A percentile compares a stretch with the other conserved stretches of the same genome.
phyloP scores from a whole-genome alignment of 305 asterid species.

The Withania somnifera region DNA sequence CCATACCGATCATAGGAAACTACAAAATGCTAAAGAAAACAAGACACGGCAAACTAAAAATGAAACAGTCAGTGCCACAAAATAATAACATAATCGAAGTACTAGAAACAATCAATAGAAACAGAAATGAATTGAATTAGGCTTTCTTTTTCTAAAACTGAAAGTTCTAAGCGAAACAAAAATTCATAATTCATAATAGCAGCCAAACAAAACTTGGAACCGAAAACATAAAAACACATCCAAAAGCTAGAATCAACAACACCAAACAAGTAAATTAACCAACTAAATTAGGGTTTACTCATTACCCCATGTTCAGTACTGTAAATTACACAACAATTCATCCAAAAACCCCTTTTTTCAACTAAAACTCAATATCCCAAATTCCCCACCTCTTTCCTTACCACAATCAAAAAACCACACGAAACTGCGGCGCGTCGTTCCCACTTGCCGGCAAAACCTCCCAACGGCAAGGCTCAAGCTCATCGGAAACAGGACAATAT shows the following conservation, averaged over 20 bases:
- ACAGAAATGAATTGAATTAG: too few relatives aligned
- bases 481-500: constrained; percentile 84
- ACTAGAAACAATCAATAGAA: too few relatives aligned
- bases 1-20: too few relatives aligned
- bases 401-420: constrained; percentile 58
- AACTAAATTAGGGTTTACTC: not conserved
- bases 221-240: not conserved
- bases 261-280: not conserved
- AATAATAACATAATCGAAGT: too few relatives aligned
- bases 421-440: constrained; percentile 83
- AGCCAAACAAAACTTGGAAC: not conserved
- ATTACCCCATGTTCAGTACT: not conserved
- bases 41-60: too few relatives aligned
- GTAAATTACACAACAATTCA: constrained; percentile 4
- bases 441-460: constrained; percentile 75
- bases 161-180: not conserved
- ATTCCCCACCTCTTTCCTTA: not conserved
- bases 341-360: not conserved
- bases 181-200: not conserved
- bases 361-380: not conserved
- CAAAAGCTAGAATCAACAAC: not conserved
- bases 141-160: too few relatives aligned
- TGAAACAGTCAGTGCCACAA: too few relatives aligned
- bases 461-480: constrained; percentile 93
- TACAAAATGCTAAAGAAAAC: too few relatives aligned